Evolutionary conservation across 139 green algal species (phyloP), one percentile per base, ranked within the genome.

Genomic region (Chlorella sp.): DNA sequence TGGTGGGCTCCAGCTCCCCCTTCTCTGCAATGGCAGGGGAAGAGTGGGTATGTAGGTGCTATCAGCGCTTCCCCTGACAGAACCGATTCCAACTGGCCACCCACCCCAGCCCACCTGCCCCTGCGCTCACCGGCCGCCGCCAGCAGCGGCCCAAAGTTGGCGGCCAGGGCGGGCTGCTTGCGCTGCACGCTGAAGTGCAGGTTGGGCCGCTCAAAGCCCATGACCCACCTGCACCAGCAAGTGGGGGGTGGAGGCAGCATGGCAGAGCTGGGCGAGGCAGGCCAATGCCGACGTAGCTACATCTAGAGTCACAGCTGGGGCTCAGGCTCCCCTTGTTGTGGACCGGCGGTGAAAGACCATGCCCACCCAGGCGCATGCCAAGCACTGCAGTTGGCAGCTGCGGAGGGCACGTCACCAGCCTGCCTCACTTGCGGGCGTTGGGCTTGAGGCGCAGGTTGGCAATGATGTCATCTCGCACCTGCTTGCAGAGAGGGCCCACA

Each of bases 181-280:
- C 70, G 36, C 26, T 39, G 36, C 39, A 91, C 92, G 34, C 68
- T 51, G 56, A 94, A 87, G 72, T 89, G 83, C 62, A 95, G 85
- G 90, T 95, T 95, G 76, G 68, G 69, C 4, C 92, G 90, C 85
- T 94, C 87, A 57, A 95, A 95, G 23, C 84, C 84, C 87, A 91
- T 87, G 32, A 94, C 83, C 72, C 74, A 85, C 41, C 82, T 85
- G 80, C 23, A 41, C 4, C 51, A n/a, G 32, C n/a, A 5, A n/a
- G 56, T 4, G n/a, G 34, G 30, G 63, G 78, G 6, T 47, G 38
- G 34, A n/a, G n/a, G 26, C 32, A 20, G 62, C 44, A n/a, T n/a
- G n/a, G n/a, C n/a, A n/a, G n/a, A n/a, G n/a, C n/a, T n/a, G n/a
- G n/a, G n/a, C n/a, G n/a, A n/a, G n/a, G n/a, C n/a, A n/a, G n/a